Evolutionary conservation across 257 asterid species (phyloP), one percentile per base, ranked within the genome.

Genomic region (Rhazya stricta): DNA sequence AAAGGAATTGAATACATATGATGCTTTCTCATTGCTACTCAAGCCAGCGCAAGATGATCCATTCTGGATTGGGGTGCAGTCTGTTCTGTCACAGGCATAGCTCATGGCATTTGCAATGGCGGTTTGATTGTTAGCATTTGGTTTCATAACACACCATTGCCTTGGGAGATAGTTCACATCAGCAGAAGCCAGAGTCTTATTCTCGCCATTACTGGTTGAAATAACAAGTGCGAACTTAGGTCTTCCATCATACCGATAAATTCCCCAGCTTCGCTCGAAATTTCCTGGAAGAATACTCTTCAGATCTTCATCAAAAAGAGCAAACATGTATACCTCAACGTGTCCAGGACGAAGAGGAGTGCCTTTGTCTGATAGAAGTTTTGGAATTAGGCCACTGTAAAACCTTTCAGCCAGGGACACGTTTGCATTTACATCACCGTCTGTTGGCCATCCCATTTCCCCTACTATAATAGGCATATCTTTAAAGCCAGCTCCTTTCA

Each of bases 211-310:
- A 9, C 21, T 25, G 4, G 42, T 53, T 10, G 74, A 48, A 29
- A 71, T 19, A 19, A 30, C 46, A 32, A 71, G 46, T 4, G 62
- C 46, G n/a, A 71, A 71, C 45, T 74, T 74, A 0, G 78, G 71
- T 16, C 43, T 45, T 23, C 72, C 78, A 27, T 74, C 78, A 4
- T 10, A 61, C 1, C 61, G 65, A 62, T 41, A 62, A 18, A 74
- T 45, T 15, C 78, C 78, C 78, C 78, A 74, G 21, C 70, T 63
- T 16, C 78, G 39, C 16, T 74, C 78, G 53, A 74, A 74, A 30
- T 18, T 61, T 13, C 78, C 78, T 0, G 78, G 78, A 3, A 66
- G 45, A 9, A 23, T 45, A 5, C 78, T 74, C 62, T 74, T 74
- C 9, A 9, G 43, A 43, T 74, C 71, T 36, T 74, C 78, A 9